Percentiles rank a stretch among this genome's conserved stretches.
phyloP scores from a whole-genome alignment of 768 basidiomycete species.

The Lactifluus hygrophoroides region DNA sequence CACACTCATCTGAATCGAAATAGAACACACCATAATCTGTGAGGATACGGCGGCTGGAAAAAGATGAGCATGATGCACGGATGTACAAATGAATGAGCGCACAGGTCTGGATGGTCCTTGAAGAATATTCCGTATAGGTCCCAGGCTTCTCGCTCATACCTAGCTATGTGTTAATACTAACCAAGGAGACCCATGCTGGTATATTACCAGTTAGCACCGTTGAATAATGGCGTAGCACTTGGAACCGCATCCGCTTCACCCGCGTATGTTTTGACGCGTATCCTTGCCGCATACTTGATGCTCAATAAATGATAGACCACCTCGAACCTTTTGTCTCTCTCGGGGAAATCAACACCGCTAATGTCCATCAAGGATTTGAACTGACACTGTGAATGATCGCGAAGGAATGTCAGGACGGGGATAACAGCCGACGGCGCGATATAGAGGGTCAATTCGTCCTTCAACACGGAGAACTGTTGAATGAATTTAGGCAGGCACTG shows the following conservation, averaged over 20 bases:
- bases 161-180: slow-evolving; percentile 24
- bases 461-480: slow-evolving; percentile 95
- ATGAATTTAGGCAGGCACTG: slow-evolving; percentile 95
- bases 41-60: slow-evolving; percentile 78
- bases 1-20: not conserved
- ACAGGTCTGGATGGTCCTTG: slow-evolving; percentile 93
- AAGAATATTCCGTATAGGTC: slow-evolving; percentile 98
- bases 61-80: slow-evolving; percentile 17
- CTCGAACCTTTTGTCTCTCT: slow-evolving; percentile 89
- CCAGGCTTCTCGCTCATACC: slow-evolving; percentile 98
- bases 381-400: slow-evolving; percentile 92
- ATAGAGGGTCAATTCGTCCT: slow-evolving; percentile 92
- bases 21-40: slow-evolving; percentile 81
- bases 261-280: slow-evolving; percentile 96
- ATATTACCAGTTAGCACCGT: slow-evolving; percentile 88
- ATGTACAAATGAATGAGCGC: slow-evolving; percentile 28
- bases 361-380: slow-evolving; percentile 92
- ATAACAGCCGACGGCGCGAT: slow-evolving; percentile 71
- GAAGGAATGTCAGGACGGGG: slow-evolving; percentile 84
- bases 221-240: slow-evolving; percentile 67
- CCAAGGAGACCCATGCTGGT: not conserved
- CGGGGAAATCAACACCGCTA: slow-evolving; percentile 92
- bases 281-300: slow-evolving; percentile 65
- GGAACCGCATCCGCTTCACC: slow-evolving; percentile 90
- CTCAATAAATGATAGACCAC: slow-evolving; percentile 94